These are phyloP conservation scores for Boletellus deceptivus DNA, from an alignment of 1,284 basidiomycete species.

Conservation along the genomic window DNA sequence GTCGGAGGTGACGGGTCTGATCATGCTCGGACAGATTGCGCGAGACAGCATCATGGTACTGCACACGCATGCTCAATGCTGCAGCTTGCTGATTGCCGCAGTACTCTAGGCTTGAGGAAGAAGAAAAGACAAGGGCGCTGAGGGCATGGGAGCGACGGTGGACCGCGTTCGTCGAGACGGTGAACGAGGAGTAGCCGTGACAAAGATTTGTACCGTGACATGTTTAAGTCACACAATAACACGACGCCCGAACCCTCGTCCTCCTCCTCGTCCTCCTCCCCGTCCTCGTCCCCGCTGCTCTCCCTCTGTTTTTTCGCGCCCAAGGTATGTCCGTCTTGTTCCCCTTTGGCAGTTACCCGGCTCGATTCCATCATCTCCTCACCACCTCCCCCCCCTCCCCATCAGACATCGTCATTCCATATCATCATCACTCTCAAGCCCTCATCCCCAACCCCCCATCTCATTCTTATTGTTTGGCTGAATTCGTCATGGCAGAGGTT, in stretches of 20 bases:
- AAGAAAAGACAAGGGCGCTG: slow-evolving; percentile 47
- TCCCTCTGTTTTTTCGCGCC: not conserved
- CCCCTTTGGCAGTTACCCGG: slow-evolving; percentile 30
- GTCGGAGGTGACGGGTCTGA: slow-evolving; percentile 61
- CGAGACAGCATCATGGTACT: slow-evolving; percentile 61
- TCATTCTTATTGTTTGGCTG: slow-evolving; percentile 49
- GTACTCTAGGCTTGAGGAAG: slow-evolving; percentile 49
- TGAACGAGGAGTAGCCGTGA: slow-evolving; percentile 19
- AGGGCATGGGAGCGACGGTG: slow-evolving; percentile 52
- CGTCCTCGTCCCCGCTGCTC: not conserved
- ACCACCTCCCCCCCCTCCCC: slow-evolving; percentile 34
- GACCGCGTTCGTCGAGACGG: slow-evolving; percentile 44
- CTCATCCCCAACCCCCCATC: slow-evolving; percentile 37
- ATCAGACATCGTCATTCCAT: slow-evolving; percentile 40
- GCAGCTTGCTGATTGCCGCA: slow-evolving; percentile 24
- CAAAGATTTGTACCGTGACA: slow-evolving; percentile 18
- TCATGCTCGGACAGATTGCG: slow-evolving; percentile 56
- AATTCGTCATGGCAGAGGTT: slow-evolving; percentile 75
- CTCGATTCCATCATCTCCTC: slow-evolving; percentile 37
- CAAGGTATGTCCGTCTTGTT: slow-evolving; percentile 32
- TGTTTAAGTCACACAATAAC: slow-evolving; percentile 16
- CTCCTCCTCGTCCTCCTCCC: not conserved
- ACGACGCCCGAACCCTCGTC: slow-evolving; percentile 10
- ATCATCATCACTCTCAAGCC: slow-evolving; percentile 38
- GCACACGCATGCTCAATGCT: not conserved